Base-by-base conservation (phyloP, 2,329 filamentous ascomycete species). In the Cordyceps javanica region DNA sequence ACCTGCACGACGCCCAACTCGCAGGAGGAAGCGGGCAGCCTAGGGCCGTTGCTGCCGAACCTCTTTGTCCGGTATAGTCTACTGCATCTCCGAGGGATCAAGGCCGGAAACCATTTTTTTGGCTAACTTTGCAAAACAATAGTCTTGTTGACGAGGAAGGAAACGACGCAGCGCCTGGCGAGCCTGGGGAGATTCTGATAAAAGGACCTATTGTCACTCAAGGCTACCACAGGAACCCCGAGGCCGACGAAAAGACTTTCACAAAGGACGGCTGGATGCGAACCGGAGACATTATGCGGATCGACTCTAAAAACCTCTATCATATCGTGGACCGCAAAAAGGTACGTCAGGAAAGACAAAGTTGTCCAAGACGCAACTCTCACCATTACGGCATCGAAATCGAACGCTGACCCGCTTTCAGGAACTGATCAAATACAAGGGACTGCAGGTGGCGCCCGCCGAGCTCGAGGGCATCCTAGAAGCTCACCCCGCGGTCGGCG, bases 261-360 rank as follows among this genome's bases (percentile, higher is more conserved):
- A 68, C 67, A 0, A 10, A 48, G 3, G 70, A 75, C 23, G 75
- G 73, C 4, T 95, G 87, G 77, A 91, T 93, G 77, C 87, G 87
- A 65, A 92, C 90, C 0, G 90, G 90, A 0, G 90, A 95, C 65
- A 82, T 93, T 4, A 87, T 89, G 0, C 82, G 86, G 60, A 83
- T 89, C 69, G 85, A 91, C 62, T 72, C 79, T 41, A 78, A 88
- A 16, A 82, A 85, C 52, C 87, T 91, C 64, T 90, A 83, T 73
- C 45, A 57, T 14, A 90, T 95, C 63, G 91, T 90, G 0, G 90
- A 94, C 66, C 82, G 90, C 13, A 85, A 90, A 59, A 91, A 90
- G 77, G 82, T 69, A 56, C 61, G 62, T 5, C 36, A 9, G 9
- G 10, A 25, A 32, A 38, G 10, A 21, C 13, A n/a, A n/a, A n/a